phyloP scores from a whole-genome alignment of 495 filamentous ascomycete species.

The Hypoxylon intermedium region DNA sequence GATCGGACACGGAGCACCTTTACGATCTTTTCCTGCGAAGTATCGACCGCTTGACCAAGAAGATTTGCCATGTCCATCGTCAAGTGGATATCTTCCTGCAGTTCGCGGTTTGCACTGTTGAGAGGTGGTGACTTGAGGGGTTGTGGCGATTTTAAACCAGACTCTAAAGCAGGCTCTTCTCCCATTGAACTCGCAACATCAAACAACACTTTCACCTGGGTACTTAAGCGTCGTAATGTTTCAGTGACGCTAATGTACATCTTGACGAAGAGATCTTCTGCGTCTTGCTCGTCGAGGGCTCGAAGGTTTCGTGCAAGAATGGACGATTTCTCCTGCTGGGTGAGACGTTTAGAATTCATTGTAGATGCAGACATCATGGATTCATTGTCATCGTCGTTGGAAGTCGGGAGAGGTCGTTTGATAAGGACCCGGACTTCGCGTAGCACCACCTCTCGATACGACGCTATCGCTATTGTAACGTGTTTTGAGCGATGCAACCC shows the following conservation, averaged over 20 bases:
- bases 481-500: conserved; percentile 82
- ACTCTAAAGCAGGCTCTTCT: conserved; percentile 35
- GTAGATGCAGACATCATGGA: conserved; percentile 89
- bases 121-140: conserved; percentile 43
- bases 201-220: conserved; percentile 93
- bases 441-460: conserved; percentile 85
- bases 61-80: conserved; percentile 91
- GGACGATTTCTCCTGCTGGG: conserved; percentile 86
- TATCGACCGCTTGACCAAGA: conserved; percentile 92
- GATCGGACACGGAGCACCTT: conserved; percentile 91
- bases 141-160: conserved; percentile 55
- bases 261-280: conserved; percentile 81
- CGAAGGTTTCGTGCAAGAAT: conserved; percentile 91
- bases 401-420: conserved; percentile 83
- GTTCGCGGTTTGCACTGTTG: conserved; percentile 50
- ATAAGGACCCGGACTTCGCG: conserved; percentile 89
- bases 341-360: conserved; percentile 69
- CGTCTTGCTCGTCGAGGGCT: conserved; percentile 80
- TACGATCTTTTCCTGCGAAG: conserved; percentile 88
- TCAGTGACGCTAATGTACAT: conserved; percentile 90
- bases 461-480: conserved; percentile 77
- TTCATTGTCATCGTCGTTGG: conserved; percentile 90
- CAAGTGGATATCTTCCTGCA: conserved; percentile 82
- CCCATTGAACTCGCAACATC: conserved; percentile 87
- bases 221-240: conserved; percentile 79